Conservation (phyloP, 208 protist genomes). For the Crithidia acanthocephali region DNA sequence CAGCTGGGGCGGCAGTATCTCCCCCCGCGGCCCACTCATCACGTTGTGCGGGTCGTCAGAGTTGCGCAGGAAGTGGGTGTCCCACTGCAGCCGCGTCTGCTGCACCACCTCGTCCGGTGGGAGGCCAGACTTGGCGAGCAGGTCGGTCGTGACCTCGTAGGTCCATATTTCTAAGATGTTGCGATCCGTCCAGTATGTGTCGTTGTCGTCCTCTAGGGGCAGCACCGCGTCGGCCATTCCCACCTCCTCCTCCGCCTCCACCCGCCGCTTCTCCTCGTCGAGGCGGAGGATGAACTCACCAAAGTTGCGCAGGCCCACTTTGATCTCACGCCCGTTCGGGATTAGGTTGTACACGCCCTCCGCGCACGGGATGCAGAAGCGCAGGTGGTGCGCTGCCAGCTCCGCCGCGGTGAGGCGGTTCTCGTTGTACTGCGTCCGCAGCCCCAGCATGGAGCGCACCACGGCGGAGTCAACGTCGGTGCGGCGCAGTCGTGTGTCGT, state of each 20-base stretch:
- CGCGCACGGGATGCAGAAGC: conserved; percentile 39
- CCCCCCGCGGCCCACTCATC: conserved; percentile 7
- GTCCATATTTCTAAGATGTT: conserved; percentile 38
- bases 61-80: conserved; percentile 29
- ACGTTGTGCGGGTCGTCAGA: conserved; percentile 21
- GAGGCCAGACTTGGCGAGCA: conserved; percentile 26
- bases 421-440: conserved; percentile 23
- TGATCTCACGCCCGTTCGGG: conserved; percentile 45
- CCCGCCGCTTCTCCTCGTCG: conserved; percentile 30
- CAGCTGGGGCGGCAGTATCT: conserved; percentile 24
- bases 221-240: background rate
- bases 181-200: conserved; percentile 24
- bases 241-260: conserved; percentile 8
- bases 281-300: conserved; percentile 46
- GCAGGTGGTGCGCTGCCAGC: conserved; percentile 29
- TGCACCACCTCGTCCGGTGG: conserved; percentile 36
- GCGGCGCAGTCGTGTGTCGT: conserved; percentile 21
- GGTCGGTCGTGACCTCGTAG: conserved; percentile 31
- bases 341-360: conserved; percentile 50
- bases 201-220: conserved; percentile 1
- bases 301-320: conserved; percentile 42
- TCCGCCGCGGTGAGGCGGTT: conserved; percentile 32
- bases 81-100: conserved; percentile 38
- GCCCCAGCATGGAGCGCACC: conserved; percentile 25
- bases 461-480: conserved; percentile 29